Percentiles rank a stretch among this genome's conserved stretches.
phyloP scores from a whole-genome alignment of 352 stramenopile genomes.

The Phytopythium delawarense region DNA sequence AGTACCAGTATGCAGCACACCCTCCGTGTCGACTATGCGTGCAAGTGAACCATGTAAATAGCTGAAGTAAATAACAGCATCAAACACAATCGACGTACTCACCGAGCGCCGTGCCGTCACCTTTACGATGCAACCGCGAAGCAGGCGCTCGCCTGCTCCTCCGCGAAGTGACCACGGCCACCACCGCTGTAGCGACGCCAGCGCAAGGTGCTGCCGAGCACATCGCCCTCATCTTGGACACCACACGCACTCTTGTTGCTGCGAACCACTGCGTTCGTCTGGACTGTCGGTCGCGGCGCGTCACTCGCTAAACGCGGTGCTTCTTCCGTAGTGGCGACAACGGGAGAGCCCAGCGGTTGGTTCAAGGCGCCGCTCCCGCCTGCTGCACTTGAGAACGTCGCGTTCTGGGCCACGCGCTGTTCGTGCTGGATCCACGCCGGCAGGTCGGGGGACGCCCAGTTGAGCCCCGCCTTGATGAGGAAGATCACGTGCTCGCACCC shows the following conservation, averaged over 20 bases:
- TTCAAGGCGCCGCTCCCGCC: neutral
- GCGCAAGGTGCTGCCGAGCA: neutral
- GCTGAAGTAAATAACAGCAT: conserved; percentile 4
- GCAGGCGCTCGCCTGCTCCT: neutral
- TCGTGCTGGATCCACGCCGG: conserved; percentile 44
- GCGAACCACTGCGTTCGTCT: neutral
- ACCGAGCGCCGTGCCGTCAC: neutral
- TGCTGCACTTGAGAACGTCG: conserved; percentile 5
- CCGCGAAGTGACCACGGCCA: neutral
- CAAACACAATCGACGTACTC: neutral
- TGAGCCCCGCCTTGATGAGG: conserved; percentile 48
- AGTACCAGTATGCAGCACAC: conserved; percentile 2
- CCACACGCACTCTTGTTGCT: neutral
- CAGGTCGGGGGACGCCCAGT: conserved; percentile 41
- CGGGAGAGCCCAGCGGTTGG: conserved; percentile 3
- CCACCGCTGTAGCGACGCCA: neutral
- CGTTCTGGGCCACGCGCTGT: conserved; percentile 17
- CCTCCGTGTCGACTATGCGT: neutral
- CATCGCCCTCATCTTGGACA: neutral
- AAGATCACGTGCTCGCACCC: conserved; percentile 55
- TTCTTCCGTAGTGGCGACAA: conserved; percentile 2
- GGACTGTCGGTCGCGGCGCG: neutral
- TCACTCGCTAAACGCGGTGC: neutral
- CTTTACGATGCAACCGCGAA: neutral
- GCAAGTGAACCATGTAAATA: conserved; percentile 8